Evolutionary conservation across 208 protist species (phyloP).

Genomic region (Leishmania lainsoni): DNA sequence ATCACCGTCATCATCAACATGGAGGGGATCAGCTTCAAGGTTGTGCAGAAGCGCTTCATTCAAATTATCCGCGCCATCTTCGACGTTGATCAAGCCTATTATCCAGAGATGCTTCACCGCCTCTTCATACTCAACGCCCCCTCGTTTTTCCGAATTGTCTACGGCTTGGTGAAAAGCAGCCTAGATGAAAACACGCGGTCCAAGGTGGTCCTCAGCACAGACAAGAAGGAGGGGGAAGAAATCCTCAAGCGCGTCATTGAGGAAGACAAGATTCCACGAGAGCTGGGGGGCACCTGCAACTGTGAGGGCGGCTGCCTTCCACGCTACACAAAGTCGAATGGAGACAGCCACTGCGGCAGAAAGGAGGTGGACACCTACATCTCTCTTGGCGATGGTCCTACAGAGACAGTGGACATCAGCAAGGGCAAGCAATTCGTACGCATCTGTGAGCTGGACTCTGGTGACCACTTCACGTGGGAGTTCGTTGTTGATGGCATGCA

Average conservation of each 20-base stretch:
- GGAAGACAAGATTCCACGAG: constrained; percentile 61
- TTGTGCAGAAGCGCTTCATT: constrained; percentile 54
- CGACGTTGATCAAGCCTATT: constrained; percentile 74
- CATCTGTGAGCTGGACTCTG: constrained; percentile 10
- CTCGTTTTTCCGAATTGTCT: constrained; percentile 48
- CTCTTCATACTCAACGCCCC: constrained; percentile 79
- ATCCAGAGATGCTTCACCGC: constrained; percentile 75
- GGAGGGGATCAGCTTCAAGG: constrained; percentile 57
- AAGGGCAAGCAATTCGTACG: constrained; percentile 49
- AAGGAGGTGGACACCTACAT: constrained; percentile 4
- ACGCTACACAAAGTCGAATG: constrained; percentile 24
- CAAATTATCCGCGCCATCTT: constrained; percentile 51
- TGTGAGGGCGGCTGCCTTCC: constrained; percentile 67
- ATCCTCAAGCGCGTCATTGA: constrained; percentile 62
- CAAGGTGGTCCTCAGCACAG: constrained; percentile 69
- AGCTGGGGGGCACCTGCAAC: constrained; percentile 56
- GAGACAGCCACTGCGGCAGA: neutral
- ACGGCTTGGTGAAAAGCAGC: constrained; percentile 54
- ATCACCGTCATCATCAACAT: constrained; percentile 69
- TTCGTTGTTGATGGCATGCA: constrained; percentile 25
- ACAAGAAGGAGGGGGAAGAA: constrained; percentile 42
- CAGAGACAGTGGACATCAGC: constrained; percentile 41
- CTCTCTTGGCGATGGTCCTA: constrained; percentile 17
- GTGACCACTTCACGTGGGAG: constrained; percentile 42
- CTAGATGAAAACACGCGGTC: constrained; percentile 66